Base-by-base conservation (phyloP, 75 land plant species). In the Pinus taeda region DNA sequence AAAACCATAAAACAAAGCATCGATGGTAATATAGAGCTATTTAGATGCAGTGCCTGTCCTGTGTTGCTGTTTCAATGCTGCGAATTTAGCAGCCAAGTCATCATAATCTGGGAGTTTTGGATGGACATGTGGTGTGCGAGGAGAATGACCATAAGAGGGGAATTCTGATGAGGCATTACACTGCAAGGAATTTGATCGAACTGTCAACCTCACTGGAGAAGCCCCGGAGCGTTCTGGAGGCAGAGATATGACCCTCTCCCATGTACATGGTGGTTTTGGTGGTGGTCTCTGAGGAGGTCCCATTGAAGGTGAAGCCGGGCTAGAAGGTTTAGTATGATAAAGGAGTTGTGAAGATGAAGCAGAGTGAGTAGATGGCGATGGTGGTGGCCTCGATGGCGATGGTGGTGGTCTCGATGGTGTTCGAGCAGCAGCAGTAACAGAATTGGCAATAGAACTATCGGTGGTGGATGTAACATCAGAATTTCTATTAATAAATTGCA, bases 101-200 rank as follows among this genome's bases (percentile, higher is more conserved):
- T 90, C 90, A 60, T 80, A 88, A 12, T 85, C 87, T 0, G 90
- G 83, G 17, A 88, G 79, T 81, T 87, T 90, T 24, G 91, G 90
- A 76, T 88, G 86, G 30, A 85, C 77, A 75, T 85, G 86, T 58
- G 17, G 42, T 6, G 7, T 3, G 8, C 69, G 42, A 36, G 69
- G 69, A 36, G 69, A 65, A 36, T 36, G 20, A 33, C 20, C 69
- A 65, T 24, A 6, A 17, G 69, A 65, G 15, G 39, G 33, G 4
- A 0, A 15, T 65, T 65, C 42, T 65, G 33, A 26, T 2, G 9
- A 33, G 39, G 18, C 39, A 65, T 15, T 33, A 65, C 7, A 1
- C 42, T 65, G 20, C 42, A 65, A 15, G 15, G 69, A 65, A 30
- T 65, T 36, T 42, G 69, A 65, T 36, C 69, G 69, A 24, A 65